phyloP scores from a whole-genome alignment of 1,284 basidiomycete species.

The Sanghuangporus baumii region DNA sequence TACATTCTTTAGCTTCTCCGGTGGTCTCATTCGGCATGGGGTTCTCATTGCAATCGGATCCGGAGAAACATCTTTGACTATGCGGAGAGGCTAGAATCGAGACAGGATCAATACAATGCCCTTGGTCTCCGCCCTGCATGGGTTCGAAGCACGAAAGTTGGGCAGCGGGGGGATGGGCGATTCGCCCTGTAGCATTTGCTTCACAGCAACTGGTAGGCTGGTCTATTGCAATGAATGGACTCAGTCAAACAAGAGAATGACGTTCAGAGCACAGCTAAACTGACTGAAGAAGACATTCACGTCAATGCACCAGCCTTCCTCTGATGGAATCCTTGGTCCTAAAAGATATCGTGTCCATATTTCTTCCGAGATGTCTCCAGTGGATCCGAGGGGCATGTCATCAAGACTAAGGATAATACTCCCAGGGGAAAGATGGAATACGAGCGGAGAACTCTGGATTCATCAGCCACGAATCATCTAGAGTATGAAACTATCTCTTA shows the following conservation, averaged over 20 bases:
- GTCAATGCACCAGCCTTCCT: conserved; percentile 57
- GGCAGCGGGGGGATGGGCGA: conserved; percentile 2
- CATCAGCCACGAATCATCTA: background rate
- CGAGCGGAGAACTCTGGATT: conserved; percentile 50
- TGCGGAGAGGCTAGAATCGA: conserved; percentile 36
- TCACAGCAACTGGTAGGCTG: conserved; percentile 19
- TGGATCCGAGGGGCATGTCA: conserved; percentile 39
- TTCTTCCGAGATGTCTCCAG: conserved; percentile 23
- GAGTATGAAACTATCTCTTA: conserved; percentile 20
- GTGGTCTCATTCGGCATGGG: conserved; percentile 17
- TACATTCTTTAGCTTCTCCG: conserved; percentile 30
- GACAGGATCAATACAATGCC: conserved; percentile 51
- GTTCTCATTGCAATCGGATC: conserved; percentile 31
- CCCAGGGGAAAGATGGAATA: conserved; percentile 43
- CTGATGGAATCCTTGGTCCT: conserved; percentile 20
- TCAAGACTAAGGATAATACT: conserved; percentile 53
- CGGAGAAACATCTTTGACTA: conserved; percentile 29
- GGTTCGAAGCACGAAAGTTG: conserved; percentile 43
- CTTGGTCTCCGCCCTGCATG: background rate
- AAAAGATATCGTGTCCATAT: conserved; percentile 45
- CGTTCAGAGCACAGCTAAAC: conserved; percentile 15
- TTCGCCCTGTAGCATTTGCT: conserved; percentile 17
- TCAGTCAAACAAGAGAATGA: background rate
- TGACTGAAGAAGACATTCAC: conserved; percentile 29
- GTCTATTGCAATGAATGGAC: conserved; percentile 13